Evolutionary conservation across 768 basidiomycete genomes (phyloP).

Genomic region (Phanerochaete sordida): DNA sequence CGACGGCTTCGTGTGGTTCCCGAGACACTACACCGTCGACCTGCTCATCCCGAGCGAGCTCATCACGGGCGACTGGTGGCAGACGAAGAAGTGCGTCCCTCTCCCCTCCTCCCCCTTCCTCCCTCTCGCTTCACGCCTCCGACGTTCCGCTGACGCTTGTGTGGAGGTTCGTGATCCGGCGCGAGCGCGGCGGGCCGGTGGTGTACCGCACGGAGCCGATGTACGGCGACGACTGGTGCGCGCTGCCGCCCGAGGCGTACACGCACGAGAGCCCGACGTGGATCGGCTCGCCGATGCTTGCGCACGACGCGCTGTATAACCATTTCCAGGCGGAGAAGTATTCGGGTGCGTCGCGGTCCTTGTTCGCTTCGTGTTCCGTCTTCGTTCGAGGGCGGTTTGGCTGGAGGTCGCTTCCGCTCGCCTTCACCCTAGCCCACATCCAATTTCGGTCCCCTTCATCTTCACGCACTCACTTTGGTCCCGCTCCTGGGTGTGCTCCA

Average conservation of each 20-base stretch:
- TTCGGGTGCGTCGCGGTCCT: background rate
- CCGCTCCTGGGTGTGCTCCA: background rate
- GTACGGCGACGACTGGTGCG: background rate
- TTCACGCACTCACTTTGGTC: too few species aligned
- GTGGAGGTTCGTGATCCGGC: background rate
- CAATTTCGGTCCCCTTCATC: too few species aligned
- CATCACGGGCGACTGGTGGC: background rate
- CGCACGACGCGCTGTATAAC: conserved; percentile 1
- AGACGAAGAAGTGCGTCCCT: background rate
- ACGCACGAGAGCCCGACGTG: background rate
- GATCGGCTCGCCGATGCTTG: background rate
- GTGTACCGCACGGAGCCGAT: background rate
- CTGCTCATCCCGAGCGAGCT: background rate
- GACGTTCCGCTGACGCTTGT: too few species aligned
- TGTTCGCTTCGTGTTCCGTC: background rate
- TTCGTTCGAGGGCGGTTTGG: too few species aligned
- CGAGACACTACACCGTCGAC: background rate
- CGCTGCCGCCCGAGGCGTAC: conserved; percentile 1
- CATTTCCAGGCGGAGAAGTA: conserved; percentile 5
- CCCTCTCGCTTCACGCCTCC: too few species aligned
- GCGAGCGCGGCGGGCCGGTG: conserved; percentile 1
- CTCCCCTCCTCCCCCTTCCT: too few species aligned
- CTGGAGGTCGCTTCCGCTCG: too few species aligned
- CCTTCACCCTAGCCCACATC: too few species aligned
- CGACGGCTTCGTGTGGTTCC: conserved; percentile 4